Evolutionary conservation across 345 rosid species (phyloP).

Genomic region (Salix caprea): DNA sequence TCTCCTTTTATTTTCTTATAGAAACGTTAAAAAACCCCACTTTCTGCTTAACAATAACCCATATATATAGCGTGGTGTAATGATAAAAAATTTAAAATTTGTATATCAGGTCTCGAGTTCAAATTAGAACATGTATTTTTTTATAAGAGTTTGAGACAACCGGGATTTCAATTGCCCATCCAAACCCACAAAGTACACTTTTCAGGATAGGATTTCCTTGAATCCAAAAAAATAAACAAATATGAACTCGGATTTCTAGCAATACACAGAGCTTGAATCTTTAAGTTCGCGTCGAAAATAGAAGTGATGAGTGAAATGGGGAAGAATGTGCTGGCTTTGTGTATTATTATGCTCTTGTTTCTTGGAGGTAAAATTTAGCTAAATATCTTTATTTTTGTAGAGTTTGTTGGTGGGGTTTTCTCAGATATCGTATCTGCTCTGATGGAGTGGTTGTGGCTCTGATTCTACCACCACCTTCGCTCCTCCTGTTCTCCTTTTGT

Average conservation of each 20-base stretch:
- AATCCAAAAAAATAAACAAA: neutral
- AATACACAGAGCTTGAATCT: conserved; percentile 22
- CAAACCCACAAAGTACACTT: too few species aligned
- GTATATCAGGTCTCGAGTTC: fast-evolving
- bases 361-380: conserved; percentile 24
- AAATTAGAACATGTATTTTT: too few species aligned
- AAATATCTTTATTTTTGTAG: conserved; percentile 39
- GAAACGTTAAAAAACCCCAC: neutral
- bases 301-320: conserved; percentile 35
- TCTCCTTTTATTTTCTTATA: neutral
- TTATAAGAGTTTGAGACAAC: fast-evolving
- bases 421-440: conserved; percentile 60
- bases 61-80: too few species aligned
- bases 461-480: neutral
- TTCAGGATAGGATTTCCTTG: fast-evolving
- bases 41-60: conserved; percentile 10
- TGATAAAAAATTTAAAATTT: too few species aligned
- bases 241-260: conserved; percentile 20
- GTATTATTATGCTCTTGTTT: conserved; percentile 43
- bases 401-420: conserved; percentile 66
- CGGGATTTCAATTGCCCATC: fast-evolving
- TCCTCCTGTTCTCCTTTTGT: neutral
- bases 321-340: conserved; percentile 43
- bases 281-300: neutral
- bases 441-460: conserved; percentile 78